These are phyloP conservation scores for Ophiostoma sp. DNA, from an alignment of 2,329 filamentous ascomycete genomes.

Conservation along the genomic window DNA sequence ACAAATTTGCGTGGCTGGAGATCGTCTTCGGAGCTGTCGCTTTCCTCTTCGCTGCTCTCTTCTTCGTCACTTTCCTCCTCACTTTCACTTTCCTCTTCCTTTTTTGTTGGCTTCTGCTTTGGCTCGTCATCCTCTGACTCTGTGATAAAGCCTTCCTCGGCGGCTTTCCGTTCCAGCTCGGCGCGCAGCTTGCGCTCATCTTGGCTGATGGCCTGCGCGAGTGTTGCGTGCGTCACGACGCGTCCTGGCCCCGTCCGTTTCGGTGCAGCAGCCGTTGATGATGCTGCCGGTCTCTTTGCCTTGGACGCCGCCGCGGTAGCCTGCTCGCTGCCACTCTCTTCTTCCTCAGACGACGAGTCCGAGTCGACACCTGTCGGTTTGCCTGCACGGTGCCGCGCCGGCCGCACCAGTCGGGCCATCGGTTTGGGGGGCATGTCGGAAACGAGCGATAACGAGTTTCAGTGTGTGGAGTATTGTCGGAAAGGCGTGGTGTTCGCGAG, in stretches of 20 bases:
- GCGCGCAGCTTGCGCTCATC: constrained; percentile 44
- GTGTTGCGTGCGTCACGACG: constrained; percentile 43
- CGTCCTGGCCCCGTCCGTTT: constrained; percentile 58
- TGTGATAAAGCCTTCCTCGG: constrained; percentile 65
- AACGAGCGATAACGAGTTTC: background rate
- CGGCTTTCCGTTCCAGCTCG: constrained; percentile 52
- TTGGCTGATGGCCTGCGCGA: constrained; percentile 36
- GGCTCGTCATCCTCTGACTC: constrained; percentile 50
- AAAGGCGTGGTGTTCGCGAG: background rate
- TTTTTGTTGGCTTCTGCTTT: constrained; percentile 28
- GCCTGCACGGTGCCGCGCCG: constrained; percentile 80
- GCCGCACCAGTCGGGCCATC: constrained; percentile 85
- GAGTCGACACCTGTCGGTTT: constrained; percentile 63
- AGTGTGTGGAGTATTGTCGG: background rate
- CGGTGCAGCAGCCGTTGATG: constrained; percentile 42
- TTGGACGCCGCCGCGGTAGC: constrained; percentile 42
- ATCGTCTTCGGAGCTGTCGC: constrained; percentile 50
- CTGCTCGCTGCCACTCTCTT: constrained; percentile 46
- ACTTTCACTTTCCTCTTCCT: background rate
- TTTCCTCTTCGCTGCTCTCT: constrained; percentile 38
- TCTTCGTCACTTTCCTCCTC: constrained; percentile 43
- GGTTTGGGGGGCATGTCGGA: constrained; percentile 70
- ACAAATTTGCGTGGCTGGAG: constrained; percentile 62
- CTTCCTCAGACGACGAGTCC: constrained; percentile 52
- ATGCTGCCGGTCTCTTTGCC: constrained; percentile 30